Conservation (phyloP, 1,284 basidiomycete species). For the Inonotus hispidus region DNA sequence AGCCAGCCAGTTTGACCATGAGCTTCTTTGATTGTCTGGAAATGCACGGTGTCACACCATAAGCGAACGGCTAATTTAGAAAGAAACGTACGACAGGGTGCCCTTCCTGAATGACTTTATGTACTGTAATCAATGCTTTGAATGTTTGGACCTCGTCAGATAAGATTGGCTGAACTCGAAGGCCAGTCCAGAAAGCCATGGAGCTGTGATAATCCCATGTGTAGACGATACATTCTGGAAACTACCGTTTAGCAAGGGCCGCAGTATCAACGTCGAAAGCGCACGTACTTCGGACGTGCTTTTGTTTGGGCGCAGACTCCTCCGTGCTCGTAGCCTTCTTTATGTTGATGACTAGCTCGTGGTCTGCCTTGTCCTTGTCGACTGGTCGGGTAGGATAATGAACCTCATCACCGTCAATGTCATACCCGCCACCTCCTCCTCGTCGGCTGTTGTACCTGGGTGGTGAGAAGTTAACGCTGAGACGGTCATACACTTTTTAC, state of each 20-base stretch:
- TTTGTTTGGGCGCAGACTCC: conserved; percentile 92
- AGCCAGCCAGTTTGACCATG: conserved; percentile 96
- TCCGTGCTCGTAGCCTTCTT: conserved; percentile 95
- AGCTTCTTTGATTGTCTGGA: conserved; percentile 87
- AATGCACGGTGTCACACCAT: neutral
- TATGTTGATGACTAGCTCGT: conserved; percentile 87
- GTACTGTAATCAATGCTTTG: conserved; percentile 92
- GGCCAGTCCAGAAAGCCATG: conserved; percentile 92
- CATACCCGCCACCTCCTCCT: conserved; percentile 37
- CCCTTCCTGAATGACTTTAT: conserved; percentile 94
- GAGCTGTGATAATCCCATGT: conserved; percentile 99
- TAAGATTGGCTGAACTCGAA: conserved; percentile 91
- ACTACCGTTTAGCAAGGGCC: conserved; percentile 19
- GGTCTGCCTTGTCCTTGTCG: conserved; percentile 94
- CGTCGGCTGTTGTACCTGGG: conserved; percentile 31
- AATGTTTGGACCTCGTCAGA: conserved; percentile 96
- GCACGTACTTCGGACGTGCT: conserved; percentile 89
- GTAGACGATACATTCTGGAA: conserved; percentile 89
- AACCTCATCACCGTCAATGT: conserved; percentile 69
- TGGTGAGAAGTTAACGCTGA: neutral
- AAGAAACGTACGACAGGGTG: conserved; percentile 73
- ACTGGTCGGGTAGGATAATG: conserved; percentile 94
- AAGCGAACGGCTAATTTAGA: neutral
- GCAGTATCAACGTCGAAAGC: neutral
- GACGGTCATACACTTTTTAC: neutral